A percentile compares a stretch with the other conserved stretches of the same genome.
phyloP scores from a whole-genome alignment of 352 stramenopile genomes.

The Globisporangium paroecandrum region DNA sequence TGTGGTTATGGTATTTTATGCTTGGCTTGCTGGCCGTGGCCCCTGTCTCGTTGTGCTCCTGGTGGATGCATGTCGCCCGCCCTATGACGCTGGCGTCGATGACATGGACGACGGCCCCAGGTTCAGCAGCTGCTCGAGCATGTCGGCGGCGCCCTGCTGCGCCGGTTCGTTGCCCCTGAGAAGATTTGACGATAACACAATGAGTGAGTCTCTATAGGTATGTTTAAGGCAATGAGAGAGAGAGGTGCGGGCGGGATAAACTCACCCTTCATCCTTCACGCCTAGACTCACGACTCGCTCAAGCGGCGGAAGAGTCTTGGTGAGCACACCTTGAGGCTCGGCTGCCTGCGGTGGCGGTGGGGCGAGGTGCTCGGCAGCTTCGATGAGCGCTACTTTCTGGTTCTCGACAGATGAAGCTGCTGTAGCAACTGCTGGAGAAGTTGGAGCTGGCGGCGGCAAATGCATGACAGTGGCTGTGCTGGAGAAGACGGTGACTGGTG shows the following conservation, averaged over 20 bases:
- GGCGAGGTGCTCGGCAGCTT: slow-evolving; percentile 26
- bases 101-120: background rate
- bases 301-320: slow-evolving; percentile 6
- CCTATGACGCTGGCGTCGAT: slow-evolving; percentile 6
- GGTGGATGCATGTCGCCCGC: background rate
- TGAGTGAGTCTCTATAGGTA: background rate
- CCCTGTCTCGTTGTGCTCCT: background rate
- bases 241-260: background rate
- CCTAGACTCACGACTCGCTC: background rate
- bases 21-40: too few relatives aligned
- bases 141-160: slow-evolving; percentile 11
- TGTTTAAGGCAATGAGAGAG: background rate
- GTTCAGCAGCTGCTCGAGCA: slow-evolving; percentile 17
- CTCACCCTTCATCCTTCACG: slow-evolving; percentile 9
- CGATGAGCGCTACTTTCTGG: slow-evolving; percentile 29
- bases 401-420: background rate
- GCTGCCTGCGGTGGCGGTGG: background rate
- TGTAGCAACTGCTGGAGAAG: background rate
- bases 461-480: slow-evolving; percentile 4
- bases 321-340: background rate
- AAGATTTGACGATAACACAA: background rate
- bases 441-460: slow-evolving; percentile 8
- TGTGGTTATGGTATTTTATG: background rate
- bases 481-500: slow-evolving; percentile 22
- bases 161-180: background rate